Percentiles rank a stretch among this genome's conserved stretches.
Evolutionary conservation across 176 grass and related monocot species (phyloP).

Genomic region (Bolboschoenus planiculmis): DNA sequence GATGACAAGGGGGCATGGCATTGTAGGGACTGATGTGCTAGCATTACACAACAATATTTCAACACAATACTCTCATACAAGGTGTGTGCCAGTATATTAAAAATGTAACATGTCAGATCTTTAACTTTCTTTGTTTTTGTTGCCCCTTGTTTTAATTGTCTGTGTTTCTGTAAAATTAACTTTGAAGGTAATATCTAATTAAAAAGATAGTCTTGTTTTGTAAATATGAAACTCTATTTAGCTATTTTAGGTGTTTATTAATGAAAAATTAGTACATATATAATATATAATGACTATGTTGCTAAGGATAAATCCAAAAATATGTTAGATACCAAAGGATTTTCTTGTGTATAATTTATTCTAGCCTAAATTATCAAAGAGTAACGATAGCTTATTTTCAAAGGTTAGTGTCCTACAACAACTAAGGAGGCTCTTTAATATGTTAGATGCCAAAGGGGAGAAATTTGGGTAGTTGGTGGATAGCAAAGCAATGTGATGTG

Average conservation of each 20-base stretch:
- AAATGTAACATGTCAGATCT: not conserved
- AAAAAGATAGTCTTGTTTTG: not conserved
- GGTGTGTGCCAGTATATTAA: not conserved
- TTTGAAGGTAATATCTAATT: not conserved
- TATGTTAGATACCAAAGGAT: not conserved
- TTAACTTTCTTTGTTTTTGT: not conserved
- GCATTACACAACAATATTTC: not conserved
- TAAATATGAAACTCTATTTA: not conserved
- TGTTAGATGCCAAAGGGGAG: not conserved
- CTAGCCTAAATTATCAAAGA: not conserved
- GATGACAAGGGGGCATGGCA: not conserved
- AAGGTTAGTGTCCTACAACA: not conserved
- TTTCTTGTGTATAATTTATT: not conserved
- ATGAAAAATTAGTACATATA: not conserved
- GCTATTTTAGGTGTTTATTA: not conserved
- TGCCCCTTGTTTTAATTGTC: not conserved
- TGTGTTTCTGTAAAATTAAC: not conserved
- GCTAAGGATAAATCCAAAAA: not conserved
- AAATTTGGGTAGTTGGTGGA: conserved; percentile 23
- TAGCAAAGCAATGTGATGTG: not conserved
- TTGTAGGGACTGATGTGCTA: not conserved
- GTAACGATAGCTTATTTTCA: not conserved
- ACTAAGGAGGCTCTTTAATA: conserved; percentile 20
- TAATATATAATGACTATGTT: not conserved
- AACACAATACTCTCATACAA: not conserved